Evolutionary conservation across 352 stramenopile genomes (phyloP), one percentile per base, ranked within the genome.

Genomic region (Phytophthora multivora): DNA sequence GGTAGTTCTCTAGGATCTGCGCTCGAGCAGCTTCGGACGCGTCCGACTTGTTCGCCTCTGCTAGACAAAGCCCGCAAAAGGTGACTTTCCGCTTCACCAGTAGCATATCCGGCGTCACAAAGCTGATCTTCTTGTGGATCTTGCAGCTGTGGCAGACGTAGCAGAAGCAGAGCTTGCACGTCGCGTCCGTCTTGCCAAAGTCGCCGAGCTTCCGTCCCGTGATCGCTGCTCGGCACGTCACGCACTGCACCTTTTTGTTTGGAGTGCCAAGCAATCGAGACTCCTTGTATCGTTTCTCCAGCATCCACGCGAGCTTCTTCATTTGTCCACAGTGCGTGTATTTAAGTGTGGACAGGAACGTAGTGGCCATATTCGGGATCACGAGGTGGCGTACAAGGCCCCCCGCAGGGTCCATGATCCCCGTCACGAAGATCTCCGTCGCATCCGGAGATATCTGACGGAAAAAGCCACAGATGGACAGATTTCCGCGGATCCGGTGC

Each of bases 261-360:
- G 64, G 65, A 5, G 23, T 52, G 4, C 66, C 60, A 0, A 59
- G 60, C 35, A 51, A 7, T 13, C 51, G 51, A 30, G 62, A 66
- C 49, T 66, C 60, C 38, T 69, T 66, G 48, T 73, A 69, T 8
- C 28, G 23, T 47, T 59, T 75, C 21, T 76, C 56, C 4, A 78
- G 28, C 52, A 77, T 59, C 70, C 70, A 77, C 16, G 65, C 59
- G 0, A 79, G 52, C 30, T 79, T 78, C 46, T 75, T 75, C 70
- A 79, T 79, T 36, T 70, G 28, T 13, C 28, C 28, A 33, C 28
- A 33, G 28, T 33, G 28, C 3, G 28, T 33, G 28, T 33, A 33
- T 43, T 60, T 65, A 15, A 59, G 57, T 5, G 56, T 51, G 12
- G 69, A 58, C 5, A 73, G 26, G 15, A 78, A 59, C 4, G 54